A percentile compares a stretch with the other conserved stretches of the same genome.
Conservation (phyloP, 2,329 filamentous ascomycete genomes). For the Monilinia polystroma region DNA sequence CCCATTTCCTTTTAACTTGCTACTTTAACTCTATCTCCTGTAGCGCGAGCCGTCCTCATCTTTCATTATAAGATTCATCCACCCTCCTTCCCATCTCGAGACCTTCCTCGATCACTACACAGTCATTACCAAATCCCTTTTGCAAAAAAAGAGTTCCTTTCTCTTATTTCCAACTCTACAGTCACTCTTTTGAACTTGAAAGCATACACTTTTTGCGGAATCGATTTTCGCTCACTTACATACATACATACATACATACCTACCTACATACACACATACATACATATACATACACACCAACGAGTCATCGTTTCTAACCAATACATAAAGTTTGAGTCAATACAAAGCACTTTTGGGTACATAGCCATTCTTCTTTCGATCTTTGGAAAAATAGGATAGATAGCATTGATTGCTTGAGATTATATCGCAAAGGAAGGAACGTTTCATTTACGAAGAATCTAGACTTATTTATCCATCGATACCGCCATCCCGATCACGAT, state of each 20-base stretch:
- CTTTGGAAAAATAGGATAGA: constrained; percentile 18
- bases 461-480: constrained; percentile 22
- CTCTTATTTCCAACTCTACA: constrained; percentile 37
- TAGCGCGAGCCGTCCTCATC: not conserved
- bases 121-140: constrained; percentile 22
- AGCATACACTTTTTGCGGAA: constrained; percentile 33
- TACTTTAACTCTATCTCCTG: not conserved
- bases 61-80: constrained; percentile 16
- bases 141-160: constrained; percentile 24
- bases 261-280: not conserved
- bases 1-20: constrained; percentile 12
- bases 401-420: constrained; percentile 36
- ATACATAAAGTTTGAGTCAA: not conserved
- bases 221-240: constrained; percentile 40
- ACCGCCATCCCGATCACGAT: constrained; percentile 29
- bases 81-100: constrained; percentile 11
- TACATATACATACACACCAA: not conserved
- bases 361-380: constrained; percentile 13
- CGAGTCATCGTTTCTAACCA: not conserved
- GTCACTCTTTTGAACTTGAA: constrained; percentile 39
- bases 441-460: constrained; percentile 23
- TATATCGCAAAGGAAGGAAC: constrained; percentile 23
- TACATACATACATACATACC: no score
- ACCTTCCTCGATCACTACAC: constrained; percentile 24
- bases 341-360: not conserved